Conservation (phyloP, 352 stramenopile species). For the Pythium insidiosum region DNA sequence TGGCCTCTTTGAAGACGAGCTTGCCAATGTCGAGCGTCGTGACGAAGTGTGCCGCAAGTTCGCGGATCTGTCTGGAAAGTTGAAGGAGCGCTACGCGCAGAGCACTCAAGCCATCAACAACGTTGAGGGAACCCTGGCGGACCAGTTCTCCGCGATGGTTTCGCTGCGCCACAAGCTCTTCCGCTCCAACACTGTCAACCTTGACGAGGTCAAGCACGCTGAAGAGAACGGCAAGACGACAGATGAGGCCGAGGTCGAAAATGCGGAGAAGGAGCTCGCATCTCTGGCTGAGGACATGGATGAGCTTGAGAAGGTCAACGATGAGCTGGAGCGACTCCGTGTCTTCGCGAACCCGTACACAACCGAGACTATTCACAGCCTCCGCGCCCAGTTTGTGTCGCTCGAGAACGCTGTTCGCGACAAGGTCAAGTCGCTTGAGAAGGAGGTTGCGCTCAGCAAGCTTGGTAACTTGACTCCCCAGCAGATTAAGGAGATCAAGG, state of each 20-base stretch:
- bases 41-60: slow-evolving; percentile 75
- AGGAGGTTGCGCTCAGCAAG: slow-evolving; percentile 80
- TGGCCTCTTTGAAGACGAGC: slow-evolving; percentile 65
- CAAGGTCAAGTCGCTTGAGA: slow-evolving; percentile 85
- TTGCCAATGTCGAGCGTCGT: slow-evolving; percentile 66
- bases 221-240: slow-evolving; percentile 2
- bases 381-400: slow-evolving; percentile 79
- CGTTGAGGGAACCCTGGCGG: slow-evolving; percentile 59
- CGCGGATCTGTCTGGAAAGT: slow-evolving; percentile 52
- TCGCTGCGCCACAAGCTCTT: slow-evolving; percentile 62
- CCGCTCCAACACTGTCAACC: slow-evolving; percentile 39
- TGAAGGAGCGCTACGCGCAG: slow-evolving; percentile 67
- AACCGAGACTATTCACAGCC: slow-evolving; percentile 84
- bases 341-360: slow-evolving; percentile 88
- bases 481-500: slow-evolving; percentile 83
- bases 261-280: slow-evolving; percentile 19
- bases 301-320: slow-evolving; percentile 73
- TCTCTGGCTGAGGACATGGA: slow-evolving; percentile 76
- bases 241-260: slow-evolving; percentile 14
- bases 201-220: slow-evolving; percentile 26
- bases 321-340: slow-evolving; percentile 69
- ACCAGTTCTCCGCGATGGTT: slow-evolving; percentile 79
- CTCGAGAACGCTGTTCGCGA: slow-evolving; percentile 70
- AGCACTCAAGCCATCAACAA: slow-evolving; percentile 78
- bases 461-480: slow-evolving; percentile 75